These are phyloP conservation scores for Gracilaria domingensis DNA, from an alignment of 23 red algal species.

Conservation along the genomic window DNA sequence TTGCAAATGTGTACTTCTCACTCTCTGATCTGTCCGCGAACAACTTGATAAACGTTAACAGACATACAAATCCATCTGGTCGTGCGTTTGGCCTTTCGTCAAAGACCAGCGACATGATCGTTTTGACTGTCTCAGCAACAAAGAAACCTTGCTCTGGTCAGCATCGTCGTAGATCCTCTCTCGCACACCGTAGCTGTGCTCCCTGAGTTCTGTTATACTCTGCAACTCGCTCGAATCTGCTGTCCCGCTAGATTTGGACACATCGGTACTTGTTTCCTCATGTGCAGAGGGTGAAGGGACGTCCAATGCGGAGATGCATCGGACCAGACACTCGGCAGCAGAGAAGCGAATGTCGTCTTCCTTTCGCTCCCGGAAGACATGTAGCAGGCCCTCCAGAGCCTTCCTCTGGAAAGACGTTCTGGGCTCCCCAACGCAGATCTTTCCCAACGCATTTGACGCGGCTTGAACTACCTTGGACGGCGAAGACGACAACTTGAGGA, in stretches of 20 bases:
- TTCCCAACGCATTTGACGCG: conserved; percentile 56
- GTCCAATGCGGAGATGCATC: conserved; percentile 50
- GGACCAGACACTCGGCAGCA: conserved; percentile 45
- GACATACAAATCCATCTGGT: conserved; percentile 62
- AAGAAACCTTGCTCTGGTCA: not conserved
- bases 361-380: conserved; percentile 54
- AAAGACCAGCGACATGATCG: conserved; percentile 7
- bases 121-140: conserved; percentile 4
- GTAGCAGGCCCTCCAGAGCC: conserved; percentile 38
- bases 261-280: not conserved
- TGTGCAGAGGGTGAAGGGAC: conserved; percentile 37
- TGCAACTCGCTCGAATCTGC: conserved; percentile 9
- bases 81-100: conserved; percentile 58
- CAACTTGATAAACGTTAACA: conserved; percentile 65
- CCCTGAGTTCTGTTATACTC: not conserved
- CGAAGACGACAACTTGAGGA: conserved; percentile 50
- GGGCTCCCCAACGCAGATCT: conserved; percentile 73
- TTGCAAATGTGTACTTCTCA: conserved; percentile 15
- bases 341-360: conserved; percentile 77
- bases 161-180: not conserved
- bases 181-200: not conserved
- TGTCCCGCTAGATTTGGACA: not conserved
- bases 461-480: conserved; percentile 35
- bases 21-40: conserved; percentile 6
- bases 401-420: conserved; percentile 55